Percentiles rank a stretch among this genome's conserved stretches.
These are phyloP conservation scores for Daldinia concentrica DNA, from an alignment of 495 filamentous ascomycete species.

Conservation along the genomic window DNA sequence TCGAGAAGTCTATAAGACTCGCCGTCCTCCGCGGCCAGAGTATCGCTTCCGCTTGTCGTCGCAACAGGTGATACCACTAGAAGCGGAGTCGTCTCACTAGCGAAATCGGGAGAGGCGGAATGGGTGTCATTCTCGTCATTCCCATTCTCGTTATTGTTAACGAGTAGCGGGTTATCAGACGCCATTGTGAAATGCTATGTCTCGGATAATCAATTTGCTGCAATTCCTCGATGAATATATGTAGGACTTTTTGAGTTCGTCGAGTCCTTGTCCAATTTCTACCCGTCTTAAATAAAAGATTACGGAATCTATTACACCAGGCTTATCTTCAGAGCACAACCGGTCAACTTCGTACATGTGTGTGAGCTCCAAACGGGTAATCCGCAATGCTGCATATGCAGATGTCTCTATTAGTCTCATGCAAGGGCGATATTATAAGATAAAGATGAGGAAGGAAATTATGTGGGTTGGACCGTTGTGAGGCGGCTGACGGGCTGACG, in stretches of 20 bases:
- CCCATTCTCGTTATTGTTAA: neutral
- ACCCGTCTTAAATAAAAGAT: neutral
- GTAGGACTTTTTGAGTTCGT: neutral
- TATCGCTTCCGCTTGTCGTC: constrained; percentile 25
- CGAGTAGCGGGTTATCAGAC: neutral
- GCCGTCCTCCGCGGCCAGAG: constrained; percentile 27
- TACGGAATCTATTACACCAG: neutral
- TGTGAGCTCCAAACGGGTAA: neutral
- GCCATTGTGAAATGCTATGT: constrained; percentile 16
- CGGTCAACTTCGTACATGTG: constrained; percentile 10
- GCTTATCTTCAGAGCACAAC: neutral
- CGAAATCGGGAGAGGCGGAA: constrained; percentile 5
- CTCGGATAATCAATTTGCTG: neutral
- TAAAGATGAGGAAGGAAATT: neutral
- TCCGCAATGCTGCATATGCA: neutral
- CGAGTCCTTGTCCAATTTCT: neutral
- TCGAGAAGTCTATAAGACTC: constrained; percentile 35
- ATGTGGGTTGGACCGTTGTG: neutral
- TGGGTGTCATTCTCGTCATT: neutral
- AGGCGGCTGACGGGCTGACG: neutral
- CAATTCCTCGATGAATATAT: neutral
- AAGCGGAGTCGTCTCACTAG: constrained; percentile 51
- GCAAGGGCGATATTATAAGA: neutral
- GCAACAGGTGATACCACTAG: constrained; percentile 41
- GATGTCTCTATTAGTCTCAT: neutral